Base-by-base conservation (phyloP, 371 early-diverging fungal species). In the Lichtheimia hyalospora region DNA sequence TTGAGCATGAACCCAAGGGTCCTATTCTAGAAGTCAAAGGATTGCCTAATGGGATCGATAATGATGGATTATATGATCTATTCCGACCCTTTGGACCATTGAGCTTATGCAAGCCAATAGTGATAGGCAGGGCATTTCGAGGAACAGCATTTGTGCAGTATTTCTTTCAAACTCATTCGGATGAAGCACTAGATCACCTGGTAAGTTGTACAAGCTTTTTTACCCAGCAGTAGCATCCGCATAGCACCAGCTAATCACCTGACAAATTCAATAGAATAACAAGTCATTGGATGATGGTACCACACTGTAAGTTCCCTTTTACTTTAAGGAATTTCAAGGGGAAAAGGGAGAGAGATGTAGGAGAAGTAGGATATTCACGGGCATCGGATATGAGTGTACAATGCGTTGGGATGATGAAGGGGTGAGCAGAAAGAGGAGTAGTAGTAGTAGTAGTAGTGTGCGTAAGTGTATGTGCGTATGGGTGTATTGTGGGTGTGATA, bases 21-120 rank as follows among this genome's bases (percentile, higher is more conserved):
- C 52, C 61, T 8, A 68, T 71, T 54, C 57, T 77, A 14, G 66
- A 71, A 34, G 78, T 74, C 24, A 72, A 64, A 44, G 55, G 64
- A 25, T 56, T 77, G 16, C 65, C 66, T 28, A 52, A 50, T 13
- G 57, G 52, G 51, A 70, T 62, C 28, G 65, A 70, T 42, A 66
- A 72, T 50, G 58, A 65, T 54, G 50, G 25, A 14, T 57, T 79
- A 5, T 73, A 71, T 52, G 54, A 73, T 43, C 34, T 70, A 1
- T 79, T 79, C 54, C 71, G 72, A 16, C 67, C 71, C 7, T 79
- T 61, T 55, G 79, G 79, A 5, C 74, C 79, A n/a, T 56, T 79
- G 40, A 63, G 63, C 54, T 54, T 68, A 18, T 68, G 68, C 54
- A 79, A 69, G 49, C 58, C 69, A 2, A 65, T 69, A 46, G 58